Conservation (phyloP, 257 asterid genomes). For the Petrea volubilis region DNA sequence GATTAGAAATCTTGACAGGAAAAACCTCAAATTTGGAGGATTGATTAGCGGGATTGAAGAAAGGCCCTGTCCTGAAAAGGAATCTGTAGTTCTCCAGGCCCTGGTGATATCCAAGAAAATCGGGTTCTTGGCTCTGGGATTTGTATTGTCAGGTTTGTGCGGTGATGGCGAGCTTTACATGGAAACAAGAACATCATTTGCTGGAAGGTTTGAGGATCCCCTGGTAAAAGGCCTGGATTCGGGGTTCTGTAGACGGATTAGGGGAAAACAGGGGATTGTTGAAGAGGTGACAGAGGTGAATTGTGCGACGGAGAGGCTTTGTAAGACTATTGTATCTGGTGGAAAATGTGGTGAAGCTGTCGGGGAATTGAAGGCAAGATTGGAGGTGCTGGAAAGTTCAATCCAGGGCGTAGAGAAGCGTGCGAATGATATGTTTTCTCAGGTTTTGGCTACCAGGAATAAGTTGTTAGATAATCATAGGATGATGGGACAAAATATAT, state of each 20-base stretch:
- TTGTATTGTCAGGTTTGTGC: conserved; percentile 45
- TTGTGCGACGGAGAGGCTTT: conserved; percentile 21
- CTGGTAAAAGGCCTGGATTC: conserved; percentile 39
- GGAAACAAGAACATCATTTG: conserved; percentile 36
- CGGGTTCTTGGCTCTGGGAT: conserved; percentile 47
- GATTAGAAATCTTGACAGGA: conserved; percentile 9
- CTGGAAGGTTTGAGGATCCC: conserved; percentile 34
- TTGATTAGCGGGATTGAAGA: conserved; percentile 26
- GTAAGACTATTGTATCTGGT: not conserved
- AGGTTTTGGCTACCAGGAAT: conserved; percentile 51
- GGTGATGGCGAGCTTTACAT: conserved; percentile 37
- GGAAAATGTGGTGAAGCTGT: conserved; percentile 20
- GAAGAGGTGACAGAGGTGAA: conserved; percentile 60
- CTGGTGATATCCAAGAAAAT: conserved; percentile 32
- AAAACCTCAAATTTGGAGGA: conserved; percentile 26
- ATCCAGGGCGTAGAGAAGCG: conserved; percentile 42
- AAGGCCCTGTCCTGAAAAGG: conserved; percentile 36
- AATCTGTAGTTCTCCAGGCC: conserved; percentile 38
- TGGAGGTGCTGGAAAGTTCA: conserved; percentile 40
- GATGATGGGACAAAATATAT: conserved; percentile 15
- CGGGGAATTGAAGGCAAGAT: conserved; percentile 32
- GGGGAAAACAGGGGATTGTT: conserved; percentile 23
- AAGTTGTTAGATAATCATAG: conserved; percentile 49
- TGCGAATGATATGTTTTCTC: conserved; percentile 46
- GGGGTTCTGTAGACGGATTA: conserved; percentile 26